Evolutionary conservation across 2,329 filamentous ascomycete species (phyloP).

Genomic region (Blastomyces gilchristii): DNA sequence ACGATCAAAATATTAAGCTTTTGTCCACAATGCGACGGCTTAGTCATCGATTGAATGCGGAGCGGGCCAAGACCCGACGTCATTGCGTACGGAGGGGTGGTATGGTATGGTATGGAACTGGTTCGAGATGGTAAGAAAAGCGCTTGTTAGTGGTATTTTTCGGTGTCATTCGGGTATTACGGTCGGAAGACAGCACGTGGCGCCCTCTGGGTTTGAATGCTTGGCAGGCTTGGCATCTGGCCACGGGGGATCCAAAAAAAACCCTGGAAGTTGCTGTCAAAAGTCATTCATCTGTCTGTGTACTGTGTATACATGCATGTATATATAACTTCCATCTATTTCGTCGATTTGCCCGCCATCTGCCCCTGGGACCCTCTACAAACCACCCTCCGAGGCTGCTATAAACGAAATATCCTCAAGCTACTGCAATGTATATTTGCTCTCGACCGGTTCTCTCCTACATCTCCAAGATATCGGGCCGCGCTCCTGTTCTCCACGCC

Average conservation of each 20-base stretch:
- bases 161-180: not conserved
- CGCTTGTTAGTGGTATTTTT: not conserved
- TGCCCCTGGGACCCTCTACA: not conserved
- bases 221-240: not conserved
- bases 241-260: not conserved
- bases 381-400: not conserved
- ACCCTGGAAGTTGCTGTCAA: not conserved
- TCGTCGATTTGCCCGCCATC: no score
- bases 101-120: not conserved
- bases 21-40: no score
- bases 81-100: no score
- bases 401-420: not conserved
- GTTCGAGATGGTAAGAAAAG: not conserved
- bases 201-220: no score
- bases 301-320: not conserved
- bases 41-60: no score
- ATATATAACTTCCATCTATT: not conserved
- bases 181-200: not conserved
- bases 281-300: not conserved
- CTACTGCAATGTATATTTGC: conserved; percentile 4
- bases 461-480: not conserved
- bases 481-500: not conserved
- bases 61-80: no score
- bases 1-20: no score
- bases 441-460: not conserved